phyloP scores from a whole-genome alignment of 2,329 filamentous ascomycete species.

The Neofusicoccum umdonicola region DNA sequence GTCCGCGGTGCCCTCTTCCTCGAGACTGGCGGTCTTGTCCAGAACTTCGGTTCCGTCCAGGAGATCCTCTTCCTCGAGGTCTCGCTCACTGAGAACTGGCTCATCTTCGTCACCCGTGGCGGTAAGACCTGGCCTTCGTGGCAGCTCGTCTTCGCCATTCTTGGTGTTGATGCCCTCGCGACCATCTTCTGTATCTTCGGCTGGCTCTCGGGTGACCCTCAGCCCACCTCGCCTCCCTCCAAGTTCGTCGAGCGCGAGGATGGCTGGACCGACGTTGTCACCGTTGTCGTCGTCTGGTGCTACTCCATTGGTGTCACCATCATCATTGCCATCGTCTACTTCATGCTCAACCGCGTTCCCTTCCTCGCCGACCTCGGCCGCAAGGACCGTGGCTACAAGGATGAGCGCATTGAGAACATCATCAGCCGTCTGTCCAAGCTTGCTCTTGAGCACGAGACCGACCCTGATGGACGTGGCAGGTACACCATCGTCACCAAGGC shows the following conservation, averaged over 20 bases:
- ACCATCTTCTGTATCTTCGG: conserved; percentile 75
- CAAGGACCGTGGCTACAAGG: conserved; percentile 59
- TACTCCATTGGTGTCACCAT: conserved; percentile 67
- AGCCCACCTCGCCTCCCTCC: conserved; percentile 43
- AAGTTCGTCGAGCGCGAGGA: conserved; percentile 42
- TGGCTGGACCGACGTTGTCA: conserved; percentile 61
- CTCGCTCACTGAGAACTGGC: conserved; percentile 54
- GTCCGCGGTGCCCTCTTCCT: conserved; percentile 69
- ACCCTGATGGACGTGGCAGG: conserved; percentile 46
- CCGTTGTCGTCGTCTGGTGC: conserved; percentile 63
- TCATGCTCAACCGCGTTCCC: conserved; percentile 57
- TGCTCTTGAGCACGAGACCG: conserved; percentile 58
- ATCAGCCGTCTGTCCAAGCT: conserved; percentile 64
- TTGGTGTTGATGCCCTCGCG: conserved; percentile 68
- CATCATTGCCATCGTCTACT: conserved; percentile 65
- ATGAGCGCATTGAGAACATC: conserved; percentile 66
- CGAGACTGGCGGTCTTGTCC: conserved; percentile 67
- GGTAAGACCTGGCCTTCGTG: conserved; percentile 71
- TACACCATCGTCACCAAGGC: conserved; percentile 47
- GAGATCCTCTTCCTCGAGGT: conserved; percentile 61
- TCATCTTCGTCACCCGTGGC: conserved; percentile 57
- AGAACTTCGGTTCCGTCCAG: conserved; percentile 72
- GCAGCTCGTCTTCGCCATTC: conserved; percentile 70
- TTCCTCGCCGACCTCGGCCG: conserved; percentile 63
- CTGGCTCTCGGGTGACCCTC: conserved; percentile 61